phyloP scores from a whole-genome alignment of 352 stramenopile species.

The Thraustochytrium sp. region DNA sequence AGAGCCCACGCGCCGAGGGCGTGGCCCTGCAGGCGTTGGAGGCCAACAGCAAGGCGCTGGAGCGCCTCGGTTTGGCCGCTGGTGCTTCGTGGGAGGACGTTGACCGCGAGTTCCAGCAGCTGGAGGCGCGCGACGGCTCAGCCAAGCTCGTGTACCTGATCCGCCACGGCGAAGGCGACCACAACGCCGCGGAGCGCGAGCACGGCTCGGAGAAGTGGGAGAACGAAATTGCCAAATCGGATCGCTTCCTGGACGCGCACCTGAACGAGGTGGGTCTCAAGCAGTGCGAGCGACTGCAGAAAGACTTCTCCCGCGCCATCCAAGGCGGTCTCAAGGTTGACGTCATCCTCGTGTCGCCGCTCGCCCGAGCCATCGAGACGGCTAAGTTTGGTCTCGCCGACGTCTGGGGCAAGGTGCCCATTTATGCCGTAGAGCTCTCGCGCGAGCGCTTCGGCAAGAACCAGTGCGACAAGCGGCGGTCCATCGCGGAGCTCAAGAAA shows the following conservation, averaged over 20 bases:
- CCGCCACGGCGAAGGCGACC: slow-evolving; percentile 31
- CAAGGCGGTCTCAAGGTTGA: not conserved
- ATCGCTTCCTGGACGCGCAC: not conserved
- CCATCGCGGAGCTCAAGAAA: not conserved
- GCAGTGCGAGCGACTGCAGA: not conserved
- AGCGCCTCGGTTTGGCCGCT: not conserved
- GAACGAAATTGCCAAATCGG: not conserved
- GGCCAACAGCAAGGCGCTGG: not conserved
- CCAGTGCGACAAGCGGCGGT: slow-evolving; percentile 31
- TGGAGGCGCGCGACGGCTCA: not conserved
- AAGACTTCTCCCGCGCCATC: not conserved
- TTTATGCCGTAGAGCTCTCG: slow-evolving; percentile 21
- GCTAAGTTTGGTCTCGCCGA: not conserved
- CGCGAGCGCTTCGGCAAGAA: slow-evolving; percentile 37
- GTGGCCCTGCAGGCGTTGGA: not conserved
- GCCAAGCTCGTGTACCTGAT: slow-evolving; percentile 29
- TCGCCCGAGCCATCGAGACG: slow-evolving; percentile 32
- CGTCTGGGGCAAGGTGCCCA: slow-evolving; percentile 11
- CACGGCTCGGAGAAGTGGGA: slow-evolving; percentile 13
- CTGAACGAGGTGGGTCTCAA: slow-evolving; percentile 23
- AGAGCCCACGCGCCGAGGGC: not conserved
- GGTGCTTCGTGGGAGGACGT: not conserved
- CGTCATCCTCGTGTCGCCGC: slow-evolving; percentile 13
- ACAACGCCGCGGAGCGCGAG: slow-evolving; percentile 39
- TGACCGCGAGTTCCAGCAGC: not conserved